Evolutionary conservation across 2,329 filamentous ascomycete genomes (phyloP).

Genomic region (Curvularia eragrostidis): DNA sequence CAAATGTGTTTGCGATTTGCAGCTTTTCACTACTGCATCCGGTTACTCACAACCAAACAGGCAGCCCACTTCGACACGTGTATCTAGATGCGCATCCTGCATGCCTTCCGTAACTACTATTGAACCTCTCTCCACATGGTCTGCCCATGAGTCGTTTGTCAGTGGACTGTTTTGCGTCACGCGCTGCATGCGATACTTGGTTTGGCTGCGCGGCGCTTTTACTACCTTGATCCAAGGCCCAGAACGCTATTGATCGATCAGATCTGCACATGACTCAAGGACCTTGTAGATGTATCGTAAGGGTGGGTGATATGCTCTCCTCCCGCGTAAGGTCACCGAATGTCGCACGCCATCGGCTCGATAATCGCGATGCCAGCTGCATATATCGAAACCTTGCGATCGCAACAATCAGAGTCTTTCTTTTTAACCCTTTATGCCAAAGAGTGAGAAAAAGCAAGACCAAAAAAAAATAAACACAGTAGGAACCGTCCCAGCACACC

Average conservation of each 20-base stretch:
- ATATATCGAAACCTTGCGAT: not conserved
- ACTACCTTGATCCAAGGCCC: not conserved
- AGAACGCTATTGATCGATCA: constrained; percentile 4
- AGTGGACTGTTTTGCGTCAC: not conserved
- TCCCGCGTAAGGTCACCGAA: not conserved
- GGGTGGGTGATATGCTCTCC: not conserved
- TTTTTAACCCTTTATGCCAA: not conserved
- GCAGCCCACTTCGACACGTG: constrained; percentile 34
- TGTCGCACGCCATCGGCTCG: constrained; percentile 14
- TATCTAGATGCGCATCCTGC: constrained; percentile 31
- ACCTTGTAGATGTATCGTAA: constrained; percentile 7
- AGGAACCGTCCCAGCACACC: not conserved
- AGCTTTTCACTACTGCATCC: not conserved
- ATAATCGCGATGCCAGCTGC: constrained; percentile 4
- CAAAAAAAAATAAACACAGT: too few relatives aligned
- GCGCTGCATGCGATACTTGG: constrained; percentile 14
- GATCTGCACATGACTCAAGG: constrained; percentile 12
- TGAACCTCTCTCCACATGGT: constrained; percentile 1
- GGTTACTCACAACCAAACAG: constrained; percentile 1
- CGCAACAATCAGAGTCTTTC: not conserved
- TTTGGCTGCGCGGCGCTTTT: constrained; percentile 5
- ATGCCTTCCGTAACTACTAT: constrained; percentile 13
- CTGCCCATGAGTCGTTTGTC: constrained; percentile 5
- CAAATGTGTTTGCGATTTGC: constrained; percentile 2
- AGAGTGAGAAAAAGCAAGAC: not conserved